Base-by-base conservation (phyloP, 2,329 filamentous ascomycete species). In the Colletotrichum tanaceti region DNA sequence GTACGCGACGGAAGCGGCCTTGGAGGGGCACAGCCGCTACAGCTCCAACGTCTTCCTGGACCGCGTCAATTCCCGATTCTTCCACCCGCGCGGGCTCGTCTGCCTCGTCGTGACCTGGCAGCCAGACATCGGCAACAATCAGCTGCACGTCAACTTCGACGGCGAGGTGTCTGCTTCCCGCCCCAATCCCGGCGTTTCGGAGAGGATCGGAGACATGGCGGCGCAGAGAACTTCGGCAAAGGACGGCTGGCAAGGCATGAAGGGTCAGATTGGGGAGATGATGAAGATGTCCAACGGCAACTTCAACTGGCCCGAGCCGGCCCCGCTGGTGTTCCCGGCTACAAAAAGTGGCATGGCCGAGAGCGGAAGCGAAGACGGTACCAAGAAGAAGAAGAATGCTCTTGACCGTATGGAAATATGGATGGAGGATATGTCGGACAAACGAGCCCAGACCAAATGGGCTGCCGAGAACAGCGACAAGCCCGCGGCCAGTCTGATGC, bases 81-180 rank as follows among this genome's bases (percentile, higher is more conserved):
- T 90, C 74, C 81, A 80, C 54, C 87, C 88, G 0, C 82, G 81
- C 2, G 87, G 87, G 0, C 79, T 90, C 0, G 86, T 84, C 14
- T 76, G 73, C 4, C 47, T 79, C 22, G 79, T 90, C 44, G 82
- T 89, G 77, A 84, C 84, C 1, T 88, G 80, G 77, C 84, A 84
- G 59, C 82, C 84, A 0, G 79, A 82, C 4, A 70, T 74, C 0
- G 65, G 73, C 16, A 2, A 38, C 3, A 22, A 41, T 20, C 72
- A 77, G 18, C 73, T 76, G 4, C 41, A 67, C 13, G 71, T 78
- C 38, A 73, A 80, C 58, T 71, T 84, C 16, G 79, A 81, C n/a
- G 73, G 0, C 0, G 22, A 24, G 3, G 28, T 20, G 4, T 0
- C 20, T 0, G 4, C 6, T 7, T 14, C 5, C 11, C 9, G 2